Evolutionary conservation across 1,139 yeast species (phyloP), one percentile per base, ranked within the genome.

Genomic region (Debaryomyces robertsiae): DNA sequence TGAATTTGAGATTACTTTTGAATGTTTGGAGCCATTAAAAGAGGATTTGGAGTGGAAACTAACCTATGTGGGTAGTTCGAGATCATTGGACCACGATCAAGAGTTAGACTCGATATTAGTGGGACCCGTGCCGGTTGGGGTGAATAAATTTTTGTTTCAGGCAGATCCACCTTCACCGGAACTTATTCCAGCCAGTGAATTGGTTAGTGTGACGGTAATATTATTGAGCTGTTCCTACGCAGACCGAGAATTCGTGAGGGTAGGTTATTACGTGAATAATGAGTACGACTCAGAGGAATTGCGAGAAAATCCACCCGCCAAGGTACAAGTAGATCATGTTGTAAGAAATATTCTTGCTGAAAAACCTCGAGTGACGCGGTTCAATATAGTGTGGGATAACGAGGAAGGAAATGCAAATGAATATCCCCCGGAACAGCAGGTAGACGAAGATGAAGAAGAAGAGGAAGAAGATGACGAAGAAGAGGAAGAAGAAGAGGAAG

Each of bases 101-200:
- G 98, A 91, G 59, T 71, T 93, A 42, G 99, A 93, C 58, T 89
- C 97, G 2, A 82, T 94, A 34, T 70, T 94, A 18, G 99, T 93
- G 3, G 98, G 99, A 0, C 99, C 98, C 0, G 96, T 93, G 3
- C 99, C 98, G 0, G 95, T 93, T 3, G 99, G 99, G 1, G 82
- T 93, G 39, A 93, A 93, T 60, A 91, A 93, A 63, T 94, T 93
- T 54, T 75, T 91, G 13, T 87, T 93, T 60, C 82, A 88, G 25
- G 98, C 98, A 0, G 98, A 93, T 55, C 96, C 99, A 0, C 98
- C 98, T 1, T 82, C 93, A 2, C 95, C 97, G 0, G 98, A 93
- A 51, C 68, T 91, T 49, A 93, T 93, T 50, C 98, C 99, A 1
- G 96, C 96, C 5, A 84, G 90, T 49, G 98, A 93, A 59, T 76